Evolutionary conservation across 2,329 filamentous ascomycete genomes (phyloP), one percentile per base, ranked within the genome.

Genomic region (Penicillium sclerotigenum): DNA sequence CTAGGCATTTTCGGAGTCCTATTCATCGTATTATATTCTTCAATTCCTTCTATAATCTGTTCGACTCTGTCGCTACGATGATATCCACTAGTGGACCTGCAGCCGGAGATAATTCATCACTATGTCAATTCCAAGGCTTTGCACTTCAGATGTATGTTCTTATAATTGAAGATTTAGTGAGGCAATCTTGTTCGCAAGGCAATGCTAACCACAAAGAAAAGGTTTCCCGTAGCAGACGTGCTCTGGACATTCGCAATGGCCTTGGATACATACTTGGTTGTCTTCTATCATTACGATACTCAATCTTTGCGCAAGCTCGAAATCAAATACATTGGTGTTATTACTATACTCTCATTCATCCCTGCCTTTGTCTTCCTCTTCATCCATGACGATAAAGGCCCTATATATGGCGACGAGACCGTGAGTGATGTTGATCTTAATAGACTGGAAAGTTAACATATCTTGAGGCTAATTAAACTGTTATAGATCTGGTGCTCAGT

Each of bases 1-100:
- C 72, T 3, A 64, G 59, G 11, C 65, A 73, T 51, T 74, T 74
- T 50, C 68, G 71, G 9, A 75, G 71, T 48, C 73, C 73, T 9
- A 75, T 73, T 57, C 71, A 75, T 54, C 71, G 73, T 4, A 68
- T 75, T 14, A 74, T 75, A 33, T 68, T 75, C 40, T 71, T 73
- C 59, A 75, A 74, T 59, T 66, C 73, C 20, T 70, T 73, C 43
- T 75, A 68, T 61, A 75, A 74, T 42, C 51, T 69, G 9, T 65
- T 73, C 52, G 74, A 76, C 52, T 72, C 73, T 20, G 66, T 69
- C 8, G 72, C 69, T 24, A 75, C 73, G 1, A 73, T 74, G 68
- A 75, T 75, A 20, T 75, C 74, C 0, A 66, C 71, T 22, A 70
- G 66, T 58, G 74, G 74, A 10, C 73, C 72, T 2, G 56, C 53